Evolutionary conservation across 1,284 basidiomycete genomes (phyloP).

Genomic region (Apiotrichum gamsii): DNA sequence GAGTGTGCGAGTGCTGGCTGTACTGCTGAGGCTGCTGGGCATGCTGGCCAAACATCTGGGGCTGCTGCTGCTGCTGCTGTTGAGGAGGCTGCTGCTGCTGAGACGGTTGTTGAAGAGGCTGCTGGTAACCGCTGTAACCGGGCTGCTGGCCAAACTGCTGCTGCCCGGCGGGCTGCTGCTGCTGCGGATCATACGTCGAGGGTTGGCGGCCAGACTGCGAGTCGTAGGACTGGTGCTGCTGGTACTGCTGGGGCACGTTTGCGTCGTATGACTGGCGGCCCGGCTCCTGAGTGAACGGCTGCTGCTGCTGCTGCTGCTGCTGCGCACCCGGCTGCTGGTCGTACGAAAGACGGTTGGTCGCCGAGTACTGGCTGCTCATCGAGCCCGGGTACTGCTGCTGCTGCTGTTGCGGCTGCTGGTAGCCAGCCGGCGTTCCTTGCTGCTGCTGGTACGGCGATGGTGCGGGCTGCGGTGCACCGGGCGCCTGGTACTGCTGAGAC

Average conservation of each 20-base stretch:
- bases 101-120: constrained; percentile 7
- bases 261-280: not conserved
- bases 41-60: constrained; percentile 1
- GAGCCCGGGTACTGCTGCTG: constrained; percentile 25
- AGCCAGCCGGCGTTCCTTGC: not conserved
- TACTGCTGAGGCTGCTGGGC: constrained; percentile 1
- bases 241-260: not conserved
- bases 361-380: not conserved
- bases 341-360: too few relatives aligned
- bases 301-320: constrained; percentile 25
- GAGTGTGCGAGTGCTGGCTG: constrained; percentile 17
- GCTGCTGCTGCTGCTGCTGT: constrained; percentile 15
- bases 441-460: constrained; percentile 5
- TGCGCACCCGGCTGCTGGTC: constrained; percentile 25
- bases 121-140: too few relatives aligned
- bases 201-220: not conserved
- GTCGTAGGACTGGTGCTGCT: not conserved
- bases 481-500: not conserved
- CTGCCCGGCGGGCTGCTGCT: not conserved
- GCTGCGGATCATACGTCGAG: constrained; percentile 1
- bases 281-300: constrained; percentile 6
- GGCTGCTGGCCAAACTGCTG: too few relatives aligned
- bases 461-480: constrained; percentile 2
- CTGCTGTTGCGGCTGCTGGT: constrained; percentile 25
- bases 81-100: constrained; percentile 12